phyloP scores from a whole-genome alignment of 345 rosid genomes.

The Diplotaxis tenuifolia region DNA sequence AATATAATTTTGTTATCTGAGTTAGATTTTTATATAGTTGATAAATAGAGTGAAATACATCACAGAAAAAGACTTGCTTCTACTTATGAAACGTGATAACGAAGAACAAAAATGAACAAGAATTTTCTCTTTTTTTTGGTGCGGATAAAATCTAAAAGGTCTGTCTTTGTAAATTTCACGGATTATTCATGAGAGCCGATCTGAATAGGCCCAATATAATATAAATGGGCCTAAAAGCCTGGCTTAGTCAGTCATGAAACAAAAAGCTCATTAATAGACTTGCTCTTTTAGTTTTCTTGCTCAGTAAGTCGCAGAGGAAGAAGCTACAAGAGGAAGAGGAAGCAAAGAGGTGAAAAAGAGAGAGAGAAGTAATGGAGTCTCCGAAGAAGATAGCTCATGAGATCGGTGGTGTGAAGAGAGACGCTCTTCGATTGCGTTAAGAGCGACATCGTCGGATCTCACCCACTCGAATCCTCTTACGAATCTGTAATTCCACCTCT shows the following conservation, averaged over 20 bases:
- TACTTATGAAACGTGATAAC: not conserved
- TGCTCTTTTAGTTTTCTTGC: slow-evolving; percentile 28
- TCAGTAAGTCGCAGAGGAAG: slow-evolving; percentile 26
- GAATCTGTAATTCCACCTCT: too few relatives aligned
- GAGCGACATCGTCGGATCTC: too few relatives aligned
- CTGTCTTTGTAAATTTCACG: not conserved
- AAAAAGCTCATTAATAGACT: slow-evolving; percentile 7
- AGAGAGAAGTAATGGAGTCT: slow-evolving; percentile 49
- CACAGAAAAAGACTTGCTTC: not conserved
- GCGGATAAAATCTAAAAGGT: not conserved
- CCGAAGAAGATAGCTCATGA: slow-evolving; percentile 62
- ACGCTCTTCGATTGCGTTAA: slow-evolving; percentile 75
- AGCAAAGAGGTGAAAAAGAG: not conserved
- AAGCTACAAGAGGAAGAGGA: slow-evolving; percentile 9
- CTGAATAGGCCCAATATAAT: not conserved
- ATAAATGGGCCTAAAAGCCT: not conserved
- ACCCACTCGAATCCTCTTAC: too few relatives aligned
- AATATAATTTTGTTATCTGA: not conserved
- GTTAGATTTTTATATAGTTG: not conserved
- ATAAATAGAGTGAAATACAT: not conserved
- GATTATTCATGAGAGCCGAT: not conserved
- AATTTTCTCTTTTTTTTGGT: not conserved
- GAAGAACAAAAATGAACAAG: not conserved
- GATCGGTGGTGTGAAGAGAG: slow-evolving; percentile 64
- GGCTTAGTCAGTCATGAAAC: not conserved